Percentiles rank a stretch among this genome's conserved stretches.
These are phyloP conservation scores for Barbarea vulgaris DNA, from an alignment of 345 rosid genomes.

Conservation along the genomic window DNA sequence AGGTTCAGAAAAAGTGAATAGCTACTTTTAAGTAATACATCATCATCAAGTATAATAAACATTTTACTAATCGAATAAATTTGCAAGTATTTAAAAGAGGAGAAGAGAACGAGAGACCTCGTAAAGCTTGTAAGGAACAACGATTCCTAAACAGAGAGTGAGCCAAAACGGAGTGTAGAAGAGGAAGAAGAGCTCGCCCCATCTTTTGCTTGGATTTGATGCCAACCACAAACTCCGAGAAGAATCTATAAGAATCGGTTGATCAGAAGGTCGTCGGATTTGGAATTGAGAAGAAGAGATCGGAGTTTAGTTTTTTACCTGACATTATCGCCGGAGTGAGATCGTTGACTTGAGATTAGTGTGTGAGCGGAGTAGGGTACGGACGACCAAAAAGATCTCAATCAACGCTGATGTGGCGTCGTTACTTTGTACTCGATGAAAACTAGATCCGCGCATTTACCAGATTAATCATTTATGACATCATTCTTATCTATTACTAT, in stretches of 20 bases:
- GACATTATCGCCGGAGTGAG: background rate
- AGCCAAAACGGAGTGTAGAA: constrained; percentile 97
- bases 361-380: background rate
- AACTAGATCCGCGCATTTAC: background rate
- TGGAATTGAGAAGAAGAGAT: background rate
- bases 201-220: constrained; percentile 83
- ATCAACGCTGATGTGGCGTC: background rate
- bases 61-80: background rate
- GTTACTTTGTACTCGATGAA: background rate
- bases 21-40: background rate
- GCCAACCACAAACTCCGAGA: constrained; percentile 71
- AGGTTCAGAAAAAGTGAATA: background rate
- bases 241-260: background rate
- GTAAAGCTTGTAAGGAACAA: constrained; percentile 89
- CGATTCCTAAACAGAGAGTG: constrained; percentile 78
- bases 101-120: constrained; percentile 57
- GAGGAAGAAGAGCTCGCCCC: constrained; percentile 96
- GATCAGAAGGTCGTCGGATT: background rate
- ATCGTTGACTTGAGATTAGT: background rate
- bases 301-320: background rate
- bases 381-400: background rate
- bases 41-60: no score
- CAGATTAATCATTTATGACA: background rate
- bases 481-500: no score
- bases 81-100: background rate